A percentile compares a stretch with the other conserved stretches of the same genome.
Evolutionary conservation across 441 rosid species (phyloP).

Genomic region (Syzygium syzygioides): DNA sequence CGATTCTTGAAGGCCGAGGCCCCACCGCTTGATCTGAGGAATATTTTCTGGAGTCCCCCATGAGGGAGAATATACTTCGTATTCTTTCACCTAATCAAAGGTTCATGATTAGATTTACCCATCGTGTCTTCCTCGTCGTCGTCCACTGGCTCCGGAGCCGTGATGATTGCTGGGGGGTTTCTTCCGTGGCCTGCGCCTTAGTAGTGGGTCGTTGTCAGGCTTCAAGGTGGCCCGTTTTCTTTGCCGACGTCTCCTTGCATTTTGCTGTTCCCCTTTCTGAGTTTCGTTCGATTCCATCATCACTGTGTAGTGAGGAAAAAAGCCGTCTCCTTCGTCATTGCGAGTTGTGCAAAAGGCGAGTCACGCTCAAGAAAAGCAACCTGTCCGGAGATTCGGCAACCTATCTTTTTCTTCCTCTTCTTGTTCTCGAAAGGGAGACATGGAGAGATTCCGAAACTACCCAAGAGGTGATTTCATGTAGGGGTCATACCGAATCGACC

Average conservation of each 20-base stretch:
- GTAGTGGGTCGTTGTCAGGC: background rate
- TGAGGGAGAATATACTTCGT: background rate
- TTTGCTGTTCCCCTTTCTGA: background rate
- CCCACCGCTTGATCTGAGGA: conserved; percentile 8
- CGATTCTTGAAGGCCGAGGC: conserved; percentile 11
- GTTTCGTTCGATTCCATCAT: background rate
- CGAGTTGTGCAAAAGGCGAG: background rate
- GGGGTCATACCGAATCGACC: background rate
- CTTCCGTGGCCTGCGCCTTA: background rate
- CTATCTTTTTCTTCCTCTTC: background rate
- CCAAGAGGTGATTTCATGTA: background rate
- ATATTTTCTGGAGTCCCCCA: background rate
- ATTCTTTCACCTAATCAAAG: background rate
- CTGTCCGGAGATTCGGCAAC: background rate
- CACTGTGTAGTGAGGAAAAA: background rate
- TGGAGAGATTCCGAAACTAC: background rate
- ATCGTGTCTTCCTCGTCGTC: background rate
- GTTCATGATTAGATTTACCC: background rate
- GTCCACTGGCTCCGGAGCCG: too few species aligned
- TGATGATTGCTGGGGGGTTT: background rate
- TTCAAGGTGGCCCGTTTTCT: background rate
- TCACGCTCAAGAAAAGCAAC: background rate
- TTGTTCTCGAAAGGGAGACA: background rate
- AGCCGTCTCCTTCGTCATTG: background rate
- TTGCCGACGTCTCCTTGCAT: background rate